These are phyloP conservation scores for Sugiyamaella pinicola DNA, from an alignment of 1,139 yeast genomes.

Conservation along the genomic window DNA sequence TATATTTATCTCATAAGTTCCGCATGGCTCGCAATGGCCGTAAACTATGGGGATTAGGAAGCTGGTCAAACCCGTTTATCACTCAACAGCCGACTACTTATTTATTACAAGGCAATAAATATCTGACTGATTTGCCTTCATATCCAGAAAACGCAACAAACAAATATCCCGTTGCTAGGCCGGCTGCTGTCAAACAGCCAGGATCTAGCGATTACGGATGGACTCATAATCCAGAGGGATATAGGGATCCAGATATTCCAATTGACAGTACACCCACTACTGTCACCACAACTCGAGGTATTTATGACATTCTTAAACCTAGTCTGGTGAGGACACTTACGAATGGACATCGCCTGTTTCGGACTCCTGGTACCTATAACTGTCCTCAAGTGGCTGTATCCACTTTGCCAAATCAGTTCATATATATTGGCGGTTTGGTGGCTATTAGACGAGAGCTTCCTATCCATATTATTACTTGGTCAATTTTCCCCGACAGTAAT, in stretches of 20 bases:
- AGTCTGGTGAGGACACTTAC: conserved; percentile 27
- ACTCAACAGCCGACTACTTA: conserved; percentile 31
- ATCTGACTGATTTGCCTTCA: conserved; percentile 33
- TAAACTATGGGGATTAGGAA: conserved; percentile 15
- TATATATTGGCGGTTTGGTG: conserved; percentile 38
- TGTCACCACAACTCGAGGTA: conserved; percentile 20
- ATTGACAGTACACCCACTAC: conserved; percentile 7
- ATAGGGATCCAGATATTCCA: neutral
- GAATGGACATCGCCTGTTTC: conserved; percentile 30
- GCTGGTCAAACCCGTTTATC: conserved; percentile 31
- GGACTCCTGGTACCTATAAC: conserved; percentile 30
- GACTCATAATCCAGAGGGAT: neutral
- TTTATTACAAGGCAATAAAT: conserved; percentile 26
- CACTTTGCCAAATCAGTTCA: conserved; percentile 30
- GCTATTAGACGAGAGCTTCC: conserved; percentile 26
- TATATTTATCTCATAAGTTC: conserved; percentile 23
- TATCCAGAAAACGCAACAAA: conserved; percentile 26
- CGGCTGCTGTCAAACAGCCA: neutral
- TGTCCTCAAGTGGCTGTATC: conserved; percentile 28
- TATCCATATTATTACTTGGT: conserved; percentile 29
- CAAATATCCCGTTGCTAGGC: neutral
- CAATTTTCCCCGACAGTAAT: conserved; percentile 24
- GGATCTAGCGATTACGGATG: neutral
- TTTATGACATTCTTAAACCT: conserved; percentile 26
- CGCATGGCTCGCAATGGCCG: conserved; percentile 15